Conservation (phyloP, 2,329 filamentous ascomycete species). For the Lasiodiplodia hormozganensis region DNA sequence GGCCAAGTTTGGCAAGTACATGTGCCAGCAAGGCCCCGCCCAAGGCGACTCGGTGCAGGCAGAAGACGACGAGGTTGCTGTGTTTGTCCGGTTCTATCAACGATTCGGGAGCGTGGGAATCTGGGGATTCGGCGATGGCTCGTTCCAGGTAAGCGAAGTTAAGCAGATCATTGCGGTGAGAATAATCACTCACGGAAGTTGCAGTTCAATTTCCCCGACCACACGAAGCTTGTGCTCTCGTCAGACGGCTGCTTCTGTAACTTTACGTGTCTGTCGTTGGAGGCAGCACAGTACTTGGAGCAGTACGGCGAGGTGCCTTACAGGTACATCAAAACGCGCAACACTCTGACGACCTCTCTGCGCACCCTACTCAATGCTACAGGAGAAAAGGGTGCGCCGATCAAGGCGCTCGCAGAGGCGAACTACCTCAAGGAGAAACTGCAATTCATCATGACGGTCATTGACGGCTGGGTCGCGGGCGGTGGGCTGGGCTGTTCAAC, state of each 20-base stretch:
- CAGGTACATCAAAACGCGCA: conserved; percentile 71
- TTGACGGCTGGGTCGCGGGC: conserved; percentile 74
- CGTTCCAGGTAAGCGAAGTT: conserved; percentile 67
- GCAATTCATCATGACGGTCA: conserved; percentile 71
- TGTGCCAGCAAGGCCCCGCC: conserved; percentile 55
- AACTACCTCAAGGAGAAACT: conserved; percentile 79
- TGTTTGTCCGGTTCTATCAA: conserved; percentile 80
- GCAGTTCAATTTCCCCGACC: conserved; percentile 86
- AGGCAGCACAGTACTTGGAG: conserved; percentile 71
- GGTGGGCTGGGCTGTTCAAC: conserved; percentile 67
- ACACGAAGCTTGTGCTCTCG: conserved; percentile 83
- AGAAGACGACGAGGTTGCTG: conserved; percentile 37
- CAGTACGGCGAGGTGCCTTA: conserved; percentile 68
- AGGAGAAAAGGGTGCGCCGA: conserved; percentile 56
- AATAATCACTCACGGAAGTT: conserved; percentile 35
- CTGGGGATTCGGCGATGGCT: conserved; percentile 82
- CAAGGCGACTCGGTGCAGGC: conserved; percentile 51
- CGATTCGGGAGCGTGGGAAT: conserved; percentile 80
- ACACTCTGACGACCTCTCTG: conserved; percentile 74
- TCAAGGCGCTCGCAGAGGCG: conserved; percentile 65
- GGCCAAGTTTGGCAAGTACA: conserved; percentile 77
- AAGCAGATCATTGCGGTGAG: not conserved
- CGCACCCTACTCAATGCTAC: conserved; percentile 73
- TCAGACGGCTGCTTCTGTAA: conserved; percentile 76
- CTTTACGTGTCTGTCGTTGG: conserved; percentile 77